Base-by-base conservation (phyloP, 306 rosid genomes). In the Rosa persica region DNA sequence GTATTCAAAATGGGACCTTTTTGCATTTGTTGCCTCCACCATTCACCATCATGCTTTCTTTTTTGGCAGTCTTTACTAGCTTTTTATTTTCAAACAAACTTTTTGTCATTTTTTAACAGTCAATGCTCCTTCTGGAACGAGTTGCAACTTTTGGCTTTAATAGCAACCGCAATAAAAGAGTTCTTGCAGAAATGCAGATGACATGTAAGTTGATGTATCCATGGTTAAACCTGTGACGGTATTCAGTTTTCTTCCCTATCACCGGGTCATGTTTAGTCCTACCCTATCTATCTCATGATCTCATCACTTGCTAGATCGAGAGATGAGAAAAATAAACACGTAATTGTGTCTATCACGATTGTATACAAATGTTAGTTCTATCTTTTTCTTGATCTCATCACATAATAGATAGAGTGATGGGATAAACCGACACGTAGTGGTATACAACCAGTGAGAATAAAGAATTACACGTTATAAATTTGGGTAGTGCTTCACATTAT, bases 61-160 rank as follows among this genome's bases (percentile, higher is more conserved):
- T 57, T 62, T 78, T 74, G 5, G 5, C 57, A 42, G 83, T 86
- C 76, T 86, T 88, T 71, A 84, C 76, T 43, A 38, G 85, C 89
- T 67, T 87, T 88, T 65, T 86, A 66, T 78, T 81, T 86, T 81
- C 78, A 79, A 85, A 54, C 91, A 2, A 70, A 73, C 82, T 22
- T 67, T 43, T 73, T 89, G 81, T 47, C 67, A 47, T 23, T 25
- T 75, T 64, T 23, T 4, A 66, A n/a, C 34, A 27, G 72, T 67
- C 78, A 79, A 79, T 36, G n/a, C 8, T 61, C 25, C 20, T 25
- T 62, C 19, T 48, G 25, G 70, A 74, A 43, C 25, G 43, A 13
- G 69, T 60, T 57, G 30, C 47, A 54, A 84, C 89, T 88, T 89
- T 89, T 82, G 54, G 87, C 80, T 86, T 89, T 86, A 23, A 84